Evolutionary conservation across 495 filamentous ascomycete species (phyloP), one percentile per base, ranked within the genome.

Genomic region (Hypoxylon fuscum): DNA sequence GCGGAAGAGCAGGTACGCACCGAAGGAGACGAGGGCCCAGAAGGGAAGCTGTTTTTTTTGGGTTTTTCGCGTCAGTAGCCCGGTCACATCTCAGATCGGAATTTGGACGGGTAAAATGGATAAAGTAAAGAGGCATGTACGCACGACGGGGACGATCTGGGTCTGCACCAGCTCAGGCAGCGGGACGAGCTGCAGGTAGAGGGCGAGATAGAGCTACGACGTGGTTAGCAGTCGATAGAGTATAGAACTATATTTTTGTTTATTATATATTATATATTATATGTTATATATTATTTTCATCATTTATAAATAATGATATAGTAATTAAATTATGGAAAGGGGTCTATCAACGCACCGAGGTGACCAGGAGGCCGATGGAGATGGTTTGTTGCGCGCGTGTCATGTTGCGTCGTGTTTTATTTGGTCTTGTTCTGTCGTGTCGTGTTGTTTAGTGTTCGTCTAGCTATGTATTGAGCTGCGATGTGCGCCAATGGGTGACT

Each of bases 351-450:
- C 72, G 54, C 74, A 98, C 94, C 20, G 94, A 97, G 73, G 90
- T 90, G 71, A 94, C 81, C 55, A 97, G 86, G 66, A 97, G 86
- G 64, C 85, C 86, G 57, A 96, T 79, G 37, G 92, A 96, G 72
- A 97, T 85, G 61, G 90, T 92, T 75, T 98, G 93, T 72, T 93
- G 90, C 18, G 95, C 95, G 75, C 92, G 91, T 62, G 95, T 96
- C 95, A 97, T 98, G 34, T 52, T 75, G 66, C 12, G 12, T 38
- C 7, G 35, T 38, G 35, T 38, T n/a, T n/a, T n/a, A n/a, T n/a
- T n/a, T n/a, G n/a, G n/a, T n/a, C n/a, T n/a, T n/a, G n/a, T n/a
- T n/a, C n/a, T n/a, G n/a, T n/a, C n/a, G n/a, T 27, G 25, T 27
- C 25, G 25, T 27, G 25, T 8, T n/a, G n/a, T n/a, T n/a, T n/a